Evolutionary conservation across 2,329 filamentous ascomycete genomes (phyloP), one percentile per base, ranked within the genome.

Genomic region (Bipolaris oryzae): DNA sequence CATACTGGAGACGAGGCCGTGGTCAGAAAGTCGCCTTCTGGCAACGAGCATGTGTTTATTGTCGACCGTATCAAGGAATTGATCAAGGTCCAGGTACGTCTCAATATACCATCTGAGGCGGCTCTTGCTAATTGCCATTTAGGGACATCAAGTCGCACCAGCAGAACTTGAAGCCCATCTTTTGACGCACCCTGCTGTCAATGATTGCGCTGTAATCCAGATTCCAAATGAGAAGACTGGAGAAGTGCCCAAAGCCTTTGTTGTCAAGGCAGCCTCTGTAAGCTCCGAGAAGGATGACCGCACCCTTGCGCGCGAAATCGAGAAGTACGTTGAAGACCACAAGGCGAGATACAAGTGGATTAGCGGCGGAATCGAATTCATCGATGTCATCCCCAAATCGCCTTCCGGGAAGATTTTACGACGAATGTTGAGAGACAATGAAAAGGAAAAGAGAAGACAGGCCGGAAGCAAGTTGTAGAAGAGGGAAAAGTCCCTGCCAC

Each of bases 101-200:
- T n/a, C 5, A 7, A 16, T 7, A 18, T 15, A 7, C 20, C 13
- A 1, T 34, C 18, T 35, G 11, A 2, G 1, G 7, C 1, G 13
- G 20, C 7, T 2, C 3, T 20, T 35, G 20, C 49, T 62, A 10
- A 60, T 46, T 21, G 16, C 15, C 11, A 15, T 2, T 3, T 18
- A 91, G 87, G 91, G 90, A 55, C 81, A 89, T 57, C 91, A 95
- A 86, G 91, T 95, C 20, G 89, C 91, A 0, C 91, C 91, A 0
- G 91, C 91, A 1, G 91, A 95, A 72, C 84, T 96, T 1, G 91
- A 96, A 77, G 88, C 89, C 1, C 89, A 92, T 67, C 81, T 96
- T 5, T 85, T 96, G 13, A 84, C 87, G 0, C 90, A 94, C 72
- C 85, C 87, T 0, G 81, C 83, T 10, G 90, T 95, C n/a, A 85